Evolutionary conservation across 768 basidiomycete genomes (phyloP), one percentile per base, ranked within the genome.

Genomic region (Leccinum aurantiacum): DNA sequence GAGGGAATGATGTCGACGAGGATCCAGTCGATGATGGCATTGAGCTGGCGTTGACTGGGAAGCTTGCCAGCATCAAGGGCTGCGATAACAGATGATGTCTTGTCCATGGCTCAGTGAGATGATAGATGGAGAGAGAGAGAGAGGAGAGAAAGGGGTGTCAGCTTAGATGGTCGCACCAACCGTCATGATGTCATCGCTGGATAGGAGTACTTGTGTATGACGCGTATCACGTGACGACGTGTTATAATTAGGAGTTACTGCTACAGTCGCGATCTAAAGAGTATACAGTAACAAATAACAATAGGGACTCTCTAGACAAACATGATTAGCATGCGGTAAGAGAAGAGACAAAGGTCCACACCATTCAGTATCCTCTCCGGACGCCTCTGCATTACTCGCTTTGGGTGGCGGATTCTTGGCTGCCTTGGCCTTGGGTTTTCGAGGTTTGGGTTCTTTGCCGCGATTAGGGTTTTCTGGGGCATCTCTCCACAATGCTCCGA

Each of bases 1-100:
- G 79, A 71, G 44, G 79, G 76, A 8, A 83, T 71, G 59, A 80
- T 76, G 37, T 82, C 77, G 13, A 77, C 67, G 44, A 84, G 82
- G 50, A 84, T 66, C 78, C 80, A 84, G 67, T 88, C 82, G 63
- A 88, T 78, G 66, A 80, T 78, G 0, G 68, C 67, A 60, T 78
- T 78, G 41, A 83, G 63, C 67, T 91, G 89, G 29, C 80, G 71
- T 11, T 88, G 85, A 2, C 78, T 79, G 17, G 89, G 89, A 4
- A 89, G 75, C 68, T 91, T 91, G 22, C 87, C 87, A 17, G 88
- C 87, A 62, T 84, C 80, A 65, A 90, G 72, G 8, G 89, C 89
- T 51, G 86, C 89, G 58, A 87, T 69, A 25, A 89, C 66, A 38
- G 85, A 84, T 17, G 86, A 77, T 52, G 80, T 61, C 75, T 82